A percentile compares a stretch with the other conserved stretches of the same genome.
Conservation (phyloP, 2,329 filamentous ascomycete species). For the Talaromyces verruculosus region DNA sequence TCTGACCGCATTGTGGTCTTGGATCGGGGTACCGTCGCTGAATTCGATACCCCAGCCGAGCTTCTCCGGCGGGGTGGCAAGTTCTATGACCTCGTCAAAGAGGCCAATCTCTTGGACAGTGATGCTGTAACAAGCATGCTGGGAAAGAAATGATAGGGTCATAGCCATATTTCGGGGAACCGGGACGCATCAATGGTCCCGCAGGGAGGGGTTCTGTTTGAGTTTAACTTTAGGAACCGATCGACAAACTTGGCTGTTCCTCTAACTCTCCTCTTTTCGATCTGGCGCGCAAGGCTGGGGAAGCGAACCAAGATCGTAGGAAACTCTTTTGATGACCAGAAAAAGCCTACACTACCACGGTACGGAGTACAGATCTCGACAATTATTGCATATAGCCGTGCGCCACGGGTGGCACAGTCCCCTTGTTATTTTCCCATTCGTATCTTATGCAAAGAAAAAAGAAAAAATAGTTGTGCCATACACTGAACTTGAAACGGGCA, state of each 20-base stretch:
- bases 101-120: conserved; percentile 71
- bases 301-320: not conserved
- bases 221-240: not conserved
- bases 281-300: not conserved
- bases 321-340: not conserved
- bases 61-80: conserved; percentile 73
- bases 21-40: conserved; percentile 82
- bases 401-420: conserved; percentile 1
- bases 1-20: conserved; percentile 90
- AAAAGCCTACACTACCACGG: not conserved
- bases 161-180: conserved; percentile 16
- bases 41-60: conserved; percentile 84
- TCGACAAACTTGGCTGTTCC: conserved; percentile 1
- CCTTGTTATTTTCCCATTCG: not conserved
- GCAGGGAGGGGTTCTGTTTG: not conserved
- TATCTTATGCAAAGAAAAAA: not conserved
- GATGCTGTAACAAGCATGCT: conserved; percentile 36
- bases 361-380: conserved; percentile 1
- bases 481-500: not conserved
- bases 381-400: not conserved
- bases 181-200: not conserved
- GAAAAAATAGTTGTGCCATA: not conserved
- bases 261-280: not conserved
- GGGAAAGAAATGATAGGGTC: conserved; percentile 13
- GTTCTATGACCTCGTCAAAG: conserved; percentile 88